Conservation (phyloP, 1,139 yeast species). For the Magnusiomyces ingens region DNA sequence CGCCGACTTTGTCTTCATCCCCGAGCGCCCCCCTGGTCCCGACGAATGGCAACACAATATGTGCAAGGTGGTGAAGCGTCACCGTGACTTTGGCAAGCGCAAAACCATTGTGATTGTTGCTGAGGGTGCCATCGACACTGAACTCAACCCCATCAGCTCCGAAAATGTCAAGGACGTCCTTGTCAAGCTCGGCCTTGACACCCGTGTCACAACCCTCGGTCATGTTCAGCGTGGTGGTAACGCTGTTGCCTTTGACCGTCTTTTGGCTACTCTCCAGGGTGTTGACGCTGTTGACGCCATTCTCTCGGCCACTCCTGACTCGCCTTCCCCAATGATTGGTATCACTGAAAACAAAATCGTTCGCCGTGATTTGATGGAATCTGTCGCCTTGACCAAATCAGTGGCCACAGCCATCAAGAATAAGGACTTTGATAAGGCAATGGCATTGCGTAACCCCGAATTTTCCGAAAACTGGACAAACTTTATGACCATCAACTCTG, state of each 20-base stretch:
- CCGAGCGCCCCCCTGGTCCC: conserved; percentile 75
- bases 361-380: conserved; percentile 78
- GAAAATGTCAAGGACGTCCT: conserved; percentile 73
- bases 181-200: conserved; percentile 79
- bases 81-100: conserved; percentile 81
- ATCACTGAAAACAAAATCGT: conserved; percentile 80
- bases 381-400: conserved; percentile 75
- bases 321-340: conserved; percentile 95
- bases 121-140: conserved; percentile 89
- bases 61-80: conserved; percentile 58
- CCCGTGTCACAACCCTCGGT: conserved; percentile 90
- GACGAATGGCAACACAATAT: conserved; percentile 63
- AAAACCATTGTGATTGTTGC: conserved; percentile 95
- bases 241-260: conserved; percentile 89
- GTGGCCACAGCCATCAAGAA: conserved; percentile 79
- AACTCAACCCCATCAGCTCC: conserved; percentile 73
- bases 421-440: conserved; percentile 79
- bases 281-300: conserved; percentile 96
- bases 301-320: conserved; percentile 76
- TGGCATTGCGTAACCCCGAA: conserved; percentile 78
- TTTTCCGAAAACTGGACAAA: conserved; percentile 73
- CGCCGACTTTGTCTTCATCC: conserved; percentile 90
- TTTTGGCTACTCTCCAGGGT: conserved; percentile 91
- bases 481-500: conserved; percentile 60
- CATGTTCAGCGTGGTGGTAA: conserved; percentile 99